Evolutionary conservation across 2,329 filamentous ascomycete genomes (phyloP), one percentile per base, ranked within the genome.

Genomic region (Arthrobotrys sphaeroides): DNA sequence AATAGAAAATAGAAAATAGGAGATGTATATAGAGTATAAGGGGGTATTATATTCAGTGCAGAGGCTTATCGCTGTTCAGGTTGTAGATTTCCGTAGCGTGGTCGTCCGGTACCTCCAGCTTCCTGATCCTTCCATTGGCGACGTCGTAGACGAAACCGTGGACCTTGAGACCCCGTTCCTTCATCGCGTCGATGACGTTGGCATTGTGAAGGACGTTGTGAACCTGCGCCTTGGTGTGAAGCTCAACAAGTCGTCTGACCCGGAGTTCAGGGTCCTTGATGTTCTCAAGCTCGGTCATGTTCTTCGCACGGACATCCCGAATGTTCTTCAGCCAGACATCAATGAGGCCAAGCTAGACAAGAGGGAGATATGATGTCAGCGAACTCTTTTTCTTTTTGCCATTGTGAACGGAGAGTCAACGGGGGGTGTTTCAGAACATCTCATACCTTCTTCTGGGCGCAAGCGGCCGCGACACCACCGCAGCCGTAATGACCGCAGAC

Each of bases 71-170:
- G 47, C 28, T 55, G 26, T 57, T 28, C 33, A 74, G 36, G n/a
- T 74, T 13, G 47, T 68, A 74, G 7, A 74, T 74, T 5, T 64
- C 62, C 33, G 70, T 68, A 42, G 70, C 24, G 18, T 74, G 38
- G 24, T 74, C 70, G 36, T 74, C 70, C 2, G 73, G 73, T 6
- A 76, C 65, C 7, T 70, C 84, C 1, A 88, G 80, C 78, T 88
- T 85, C 40, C 82, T 81, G 60, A 88, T 82, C 73, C 83, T 83
- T 10, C 87, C 87, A 18, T 80, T 82, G 4, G 79, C 83, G 60
- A 88, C 83, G 78, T 95, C 90, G 81, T 92, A 94, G 12, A 96
- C 84, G 62, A 90, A 85, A n/a, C 91, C 92, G 81, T 95, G 91
- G 4, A 96, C 87, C 82, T 90, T 84, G 43, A 96, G 82, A 0